phyloP scores from a whole-genome alignment of 768 basidiomycete species.

The Agrocybe pediades region DNA sequence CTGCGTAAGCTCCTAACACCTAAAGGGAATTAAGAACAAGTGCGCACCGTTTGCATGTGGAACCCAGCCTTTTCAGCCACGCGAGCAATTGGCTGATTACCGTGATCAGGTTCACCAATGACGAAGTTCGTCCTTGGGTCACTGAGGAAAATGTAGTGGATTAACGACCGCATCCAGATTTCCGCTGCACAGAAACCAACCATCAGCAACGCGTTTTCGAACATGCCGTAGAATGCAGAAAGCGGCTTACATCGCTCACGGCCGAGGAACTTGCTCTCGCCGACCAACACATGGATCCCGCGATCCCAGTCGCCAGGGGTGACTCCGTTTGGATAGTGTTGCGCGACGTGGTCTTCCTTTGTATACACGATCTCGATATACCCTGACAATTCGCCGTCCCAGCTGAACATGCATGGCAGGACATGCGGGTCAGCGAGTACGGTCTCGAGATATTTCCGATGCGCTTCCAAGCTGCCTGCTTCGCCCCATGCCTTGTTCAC shows the following conservation, averaged over 20 bases:
- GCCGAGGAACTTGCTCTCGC: constrained; percentile 49
- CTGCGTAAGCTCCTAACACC: background rate
- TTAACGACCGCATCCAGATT: constrained; percentile 36
- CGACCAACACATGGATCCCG: constrained; percentile 47
- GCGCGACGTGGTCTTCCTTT: constrained; percentile 41
- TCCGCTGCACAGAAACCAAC: constrained; percentile 24
- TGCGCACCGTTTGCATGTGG: constrained; percentile 25
- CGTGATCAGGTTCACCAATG: constrained; percentile 42
- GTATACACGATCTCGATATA: constrained; percentile 47
- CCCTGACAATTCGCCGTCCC: constrained; percentile 46
- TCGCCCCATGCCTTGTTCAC: constrained; percentile 50
- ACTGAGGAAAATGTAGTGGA: constrained; percentile 44
- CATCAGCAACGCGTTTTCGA: background rate
- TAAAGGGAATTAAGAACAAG: background rate
- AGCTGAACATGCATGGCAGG: constrained; percentile 44
- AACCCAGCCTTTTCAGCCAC: constrained; percentile 24
- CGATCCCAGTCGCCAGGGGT: constrained; percentile 29
- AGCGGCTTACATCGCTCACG: constrained; percentile 37
- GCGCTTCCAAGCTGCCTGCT: constrained; percentile 42
- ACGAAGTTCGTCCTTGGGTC: constrained; percentile 44
- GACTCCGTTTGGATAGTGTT: constrained; percentile 26
- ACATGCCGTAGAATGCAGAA: background rate
- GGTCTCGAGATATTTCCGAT: constrained; percentile 38
- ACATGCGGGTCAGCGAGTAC: constrained; percentile 38
- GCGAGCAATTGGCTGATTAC: constrained; percentile 26